Evolutionary conservation across 371 early-diverging fungal species (phyloP).

Genomic region (Mortierella sp.): DNA sequence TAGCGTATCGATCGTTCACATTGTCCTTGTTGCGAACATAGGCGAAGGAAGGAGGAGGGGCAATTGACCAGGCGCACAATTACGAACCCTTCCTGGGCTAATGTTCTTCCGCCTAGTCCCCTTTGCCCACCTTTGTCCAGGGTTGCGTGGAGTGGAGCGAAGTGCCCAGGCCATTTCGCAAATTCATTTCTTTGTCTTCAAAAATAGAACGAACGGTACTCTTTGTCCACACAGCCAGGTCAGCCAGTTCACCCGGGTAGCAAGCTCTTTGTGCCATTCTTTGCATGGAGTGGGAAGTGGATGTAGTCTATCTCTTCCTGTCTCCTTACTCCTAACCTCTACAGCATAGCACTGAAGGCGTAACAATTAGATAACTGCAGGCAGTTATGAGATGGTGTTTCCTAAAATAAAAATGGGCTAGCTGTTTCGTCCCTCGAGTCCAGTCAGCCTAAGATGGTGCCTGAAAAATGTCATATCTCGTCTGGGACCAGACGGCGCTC

Average conservation of each 20-base stretch:
- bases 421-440: too few relatives aligned
- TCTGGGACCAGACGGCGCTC: background rate
- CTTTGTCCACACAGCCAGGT: too few relatives aligned
- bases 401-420: too few relatives aligned
- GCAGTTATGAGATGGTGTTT: too few relatives aligned
- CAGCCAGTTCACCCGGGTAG: background rate
- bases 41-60: background rate
- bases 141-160: background rate
- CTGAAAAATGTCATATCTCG: background rate
- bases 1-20: background rate
- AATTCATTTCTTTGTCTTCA: background rate
- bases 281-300: too few relatives aligned
- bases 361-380: too few relatives aligned
- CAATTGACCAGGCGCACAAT: background rate
- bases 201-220: background rate
- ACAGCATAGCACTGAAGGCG: too few relatives aligned
- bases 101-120: background rate
- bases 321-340: too few relatives aligned
- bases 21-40: too few relatives aligned
- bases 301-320: too few relatives aligned
- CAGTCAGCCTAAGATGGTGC: background rate
- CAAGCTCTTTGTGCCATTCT: background rate
- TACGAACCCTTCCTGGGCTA: background rate
- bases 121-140: background rate
- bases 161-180: slow-evolving; percentile 9